Conservation (phyloP, 1,284 basidiomycete genomes). For the Microbotryomycetes sp. region DNA sequence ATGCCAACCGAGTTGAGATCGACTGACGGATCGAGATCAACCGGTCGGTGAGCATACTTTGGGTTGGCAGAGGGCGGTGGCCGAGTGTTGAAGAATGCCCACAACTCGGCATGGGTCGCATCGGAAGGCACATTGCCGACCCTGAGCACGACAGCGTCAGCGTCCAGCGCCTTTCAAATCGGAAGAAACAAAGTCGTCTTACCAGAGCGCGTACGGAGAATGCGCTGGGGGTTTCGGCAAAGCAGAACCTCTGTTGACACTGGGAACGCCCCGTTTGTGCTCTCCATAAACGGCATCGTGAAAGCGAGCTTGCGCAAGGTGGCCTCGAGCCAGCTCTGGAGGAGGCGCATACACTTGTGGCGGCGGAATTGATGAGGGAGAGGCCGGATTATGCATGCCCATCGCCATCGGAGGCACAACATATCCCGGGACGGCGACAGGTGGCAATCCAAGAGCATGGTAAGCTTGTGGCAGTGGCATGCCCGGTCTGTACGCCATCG, state of each 20-base stretch:
- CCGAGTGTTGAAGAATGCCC: slow-evolving; percentile 65
- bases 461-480: too few species aligned
- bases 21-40: slow-evolving; percentile 1
- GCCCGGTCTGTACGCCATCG: too few species aligned
- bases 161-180: neutral
- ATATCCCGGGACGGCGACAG: too few species aligned
- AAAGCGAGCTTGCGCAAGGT: slow-evolving; percentile 25
- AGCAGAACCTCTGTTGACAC: neutral
- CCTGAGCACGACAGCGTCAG: slow-evolving; percentile 43
- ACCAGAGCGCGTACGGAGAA: slow-evolving; percentile 30
- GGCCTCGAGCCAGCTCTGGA: slow-evolving; percentile 21
- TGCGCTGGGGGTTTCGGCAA: slow-evolving; percentile 34
- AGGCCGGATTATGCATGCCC: too few species aligned
- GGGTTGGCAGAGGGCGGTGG: slow-evolving; percentile 28
- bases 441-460: too few species aligned
- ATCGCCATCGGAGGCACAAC: too few species aligned
- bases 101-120: slow-evolving; percentile 78
- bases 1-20: slow-evolving; percentile 52
- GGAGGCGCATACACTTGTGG: slow-evolving; percentile 3
- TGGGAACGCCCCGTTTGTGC: neutral
- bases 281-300: slow-evolving; percentile 14
- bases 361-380: neutral
- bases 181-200: neutral
- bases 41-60: neutral
- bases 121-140: slow-evolving; percentile 76